Conservation (phyloP, 129 eudicot genomes). For the Lonicera japonica region DNA sequence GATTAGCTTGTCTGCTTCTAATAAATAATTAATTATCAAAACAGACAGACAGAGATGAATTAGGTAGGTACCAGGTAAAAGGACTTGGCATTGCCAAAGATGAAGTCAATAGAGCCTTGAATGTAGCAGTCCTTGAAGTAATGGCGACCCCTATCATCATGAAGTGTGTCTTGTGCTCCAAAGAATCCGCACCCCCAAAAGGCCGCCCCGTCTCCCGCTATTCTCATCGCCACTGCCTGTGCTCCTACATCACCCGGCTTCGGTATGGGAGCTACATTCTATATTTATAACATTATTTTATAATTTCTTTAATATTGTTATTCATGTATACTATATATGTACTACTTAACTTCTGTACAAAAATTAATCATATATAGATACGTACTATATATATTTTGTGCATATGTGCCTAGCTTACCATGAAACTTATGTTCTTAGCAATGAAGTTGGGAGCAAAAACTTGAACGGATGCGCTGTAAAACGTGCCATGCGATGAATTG, state of each 20-base stretch:
- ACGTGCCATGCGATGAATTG: conserved; percentile 75
- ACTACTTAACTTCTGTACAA: not conserved
- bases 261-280: conserved; percentile 93
- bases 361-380: no score
- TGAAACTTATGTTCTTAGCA: conserved; percentile 92
- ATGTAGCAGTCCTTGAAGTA: conserved; percentile 86
- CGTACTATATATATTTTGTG: not conserved
- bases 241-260: conserved; percentile 82
- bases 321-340: not conserved
- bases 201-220: conserved; percentile 74
- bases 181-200: conserved; percentile 97
- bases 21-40: no score
- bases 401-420: conserved; percentile 39
- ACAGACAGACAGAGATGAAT: no score
- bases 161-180: conserved; percentile 95
- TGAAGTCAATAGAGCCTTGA: conserved; percentile 90
- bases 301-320: not conserved
- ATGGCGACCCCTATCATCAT: conserved; percentile 95
- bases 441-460: conserved; percentile 74
- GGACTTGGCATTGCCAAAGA: conserved; percentile 87
- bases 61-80: conserved; percentile 55
- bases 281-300: not conserved
- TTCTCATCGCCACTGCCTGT: conserved; percentile 85
- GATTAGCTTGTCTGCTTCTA: no score
- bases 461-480: conserved; percentile 80